phyloP scores from a whole-genome alignment of 345 rosid species.

The Hypericum perforatum region DNA sequence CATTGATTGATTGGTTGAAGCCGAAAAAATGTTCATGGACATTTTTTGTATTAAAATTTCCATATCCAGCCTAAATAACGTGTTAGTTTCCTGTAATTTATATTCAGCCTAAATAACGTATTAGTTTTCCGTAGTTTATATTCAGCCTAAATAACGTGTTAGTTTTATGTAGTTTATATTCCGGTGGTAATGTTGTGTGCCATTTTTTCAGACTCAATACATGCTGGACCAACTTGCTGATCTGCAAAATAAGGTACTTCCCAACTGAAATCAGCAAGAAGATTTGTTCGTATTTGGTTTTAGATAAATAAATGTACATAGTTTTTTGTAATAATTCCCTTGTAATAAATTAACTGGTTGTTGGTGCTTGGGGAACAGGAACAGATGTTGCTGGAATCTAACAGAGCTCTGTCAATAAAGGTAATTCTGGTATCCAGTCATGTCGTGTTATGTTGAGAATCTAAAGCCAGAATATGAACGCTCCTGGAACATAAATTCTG shows the following conservation, averaged over 20 bases:
- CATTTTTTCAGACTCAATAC: constrained; percentile 35
- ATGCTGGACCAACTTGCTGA: constrained; percentile 40
- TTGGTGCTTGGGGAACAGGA: constrained; percentile 26
- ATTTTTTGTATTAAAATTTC: too few species aligned
- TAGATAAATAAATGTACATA: neutral
- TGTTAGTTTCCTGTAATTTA: neutral
- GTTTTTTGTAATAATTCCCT: neutral
- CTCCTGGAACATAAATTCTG: neutral
- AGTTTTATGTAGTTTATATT: neutral
- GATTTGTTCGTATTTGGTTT: neutral
- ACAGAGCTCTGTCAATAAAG: constrained; percentile 36
- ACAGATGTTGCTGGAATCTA: constrained; percentile 32
- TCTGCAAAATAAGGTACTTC: constrained; percentile 43
- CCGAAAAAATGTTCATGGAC: too few species aligned
- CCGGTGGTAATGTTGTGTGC: neutral
- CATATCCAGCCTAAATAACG: too few species aligned
- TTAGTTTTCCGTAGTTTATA: too few species aligned
- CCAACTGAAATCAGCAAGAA: neutral
- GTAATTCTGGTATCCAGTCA: constrained; percentile 12
- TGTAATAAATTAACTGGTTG: neutral
- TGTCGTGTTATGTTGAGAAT: too few species aligned
- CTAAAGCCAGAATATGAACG: too few species aligned
- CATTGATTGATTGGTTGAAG: too few species aligned
- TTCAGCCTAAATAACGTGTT: neutral
- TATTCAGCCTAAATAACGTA: neutral